Base-by-base conservation (phyloP, 495 filamentous ascomycete genomes). In the Viridothelium virens region DNA sequence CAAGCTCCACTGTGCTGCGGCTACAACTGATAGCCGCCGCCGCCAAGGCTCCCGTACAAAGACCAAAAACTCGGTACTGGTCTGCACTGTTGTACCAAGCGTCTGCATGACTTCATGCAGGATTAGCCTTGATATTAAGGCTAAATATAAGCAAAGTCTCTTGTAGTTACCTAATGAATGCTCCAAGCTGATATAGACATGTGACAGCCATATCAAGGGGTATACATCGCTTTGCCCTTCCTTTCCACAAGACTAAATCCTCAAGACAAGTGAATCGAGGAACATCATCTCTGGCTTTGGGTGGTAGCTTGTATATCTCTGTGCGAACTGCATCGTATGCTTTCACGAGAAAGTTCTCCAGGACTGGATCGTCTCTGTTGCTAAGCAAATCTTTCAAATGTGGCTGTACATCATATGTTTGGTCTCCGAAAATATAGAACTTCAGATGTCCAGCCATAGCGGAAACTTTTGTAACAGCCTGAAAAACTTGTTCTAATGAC, bases 131-230 rank as follows among this genome's bases (percentile, higher is more conserved):
- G 6, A 5, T 14, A 46, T 6, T 46, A 46, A 46, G 14, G 14
- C 5, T 14, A 46, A 46, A 14, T 46, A 46, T 14, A 6, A 6
- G 14, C 5, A 6, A 6, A 6, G 14, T 46, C 41, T 6, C 5
- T 46, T 46, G n/a, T 46, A 46, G 6, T 69, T 71, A 75, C 71
- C 70, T 72, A 44, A 77, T 75, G 56, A 77, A 77, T 14, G 38
- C 33, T 3, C 70, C 75, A 41, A 77, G 67, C 62, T 77, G 75
- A 41, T 73, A 75, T 47, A 77, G 70, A 66, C 73, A 74, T 61
- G 69, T 73, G 4, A 74, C 63, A 62, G 74, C 74, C 74, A 74
- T 74, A 33, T 77, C 72, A 16, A 76, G 34, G n/a, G 74, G 62
- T 53, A 72, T 53, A 63, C 73, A 74, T 48, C 65, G 53, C 56